Evolutionary conservation across 2,329 filamentous ascomycete genomes (phyloP), one percentile per base, ranked within the genome.

Genomic region (Fusarium stilboides): DNA sequence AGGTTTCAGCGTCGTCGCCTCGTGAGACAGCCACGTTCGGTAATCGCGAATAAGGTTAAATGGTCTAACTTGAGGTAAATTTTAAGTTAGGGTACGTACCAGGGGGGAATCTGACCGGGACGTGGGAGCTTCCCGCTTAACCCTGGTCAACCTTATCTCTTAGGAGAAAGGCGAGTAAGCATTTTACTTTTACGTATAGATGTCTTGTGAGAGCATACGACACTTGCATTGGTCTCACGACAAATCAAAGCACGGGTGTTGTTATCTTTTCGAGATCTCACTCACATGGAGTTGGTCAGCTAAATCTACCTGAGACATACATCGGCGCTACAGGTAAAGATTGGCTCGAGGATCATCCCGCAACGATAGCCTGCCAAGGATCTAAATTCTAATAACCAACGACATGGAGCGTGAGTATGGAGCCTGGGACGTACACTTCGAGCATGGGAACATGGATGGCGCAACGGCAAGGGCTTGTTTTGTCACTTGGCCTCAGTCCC

Each of bases 1-100:
- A 8, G 34, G 56, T 64, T 64, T 64, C 61, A 64, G 54, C 37
- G 54, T 17, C 37, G 44, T 46, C 33, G 26, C 44, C 37, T 63
- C 43, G 40, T 65, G 60, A 65, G 60, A 65, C 62, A 60, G 60
- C 52, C 61, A 54, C 53, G 37, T 57, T 63, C 60, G 60, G 58
- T 57, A 43, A 63, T 63, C 60, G 60, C 60, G 59, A 63, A 57
- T 40, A 36, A 36, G 34, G 34, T 36, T 36, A 36, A 36, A 36
- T 36, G 50, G 22, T 24, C n/a, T 26, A 57, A 37, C 39, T 63
- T 57, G 37, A 52, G n/a, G n/a, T n/a, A n/a, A n/a, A 36, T 63
- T 63, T 31, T 31, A 13, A 31, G 28, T 31, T 31, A 31, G 10
- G 28, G 28, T 31, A 31, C 28, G 28, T 31, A 31, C 28, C 10